Evolutionary conservation across 768 basidiomycete species (phyloP).

Genomic region (Mycena amicta): DNA sequence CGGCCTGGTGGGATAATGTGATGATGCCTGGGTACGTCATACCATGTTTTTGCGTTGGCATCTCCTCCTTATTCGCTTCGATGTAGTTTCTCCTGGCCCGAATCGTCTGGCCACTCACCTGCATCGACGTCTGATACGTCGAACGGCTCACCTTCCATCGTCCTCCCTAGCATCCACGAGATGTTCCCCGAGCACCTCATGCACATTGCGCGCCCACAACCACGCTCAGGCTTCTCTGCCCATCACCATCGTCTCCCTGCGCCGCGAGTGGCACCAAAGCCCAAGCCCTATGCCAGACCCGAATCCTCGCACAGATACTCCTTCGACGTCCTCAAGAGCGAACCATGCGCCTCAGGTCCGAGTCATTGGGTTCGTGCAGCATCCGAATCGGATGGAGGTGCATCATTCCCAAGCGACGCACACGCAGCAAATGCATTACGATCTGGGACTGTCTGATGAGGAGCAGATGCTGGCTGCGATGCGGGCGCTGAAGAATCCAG

Average conservation of each 20-base stretch:
- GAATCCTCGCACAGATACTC: no score
- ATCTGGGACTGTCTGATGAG: constrained; percentile 47
- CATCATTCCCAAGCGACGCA: constrained; percentile 20
- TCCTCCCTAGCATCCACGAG: constrained; percentile 6
- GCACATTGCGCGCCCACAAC: background rate
- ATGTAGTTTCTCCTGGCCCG: constrained; percentile 35
- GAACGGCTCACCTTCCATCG: constrained; percentile 14
- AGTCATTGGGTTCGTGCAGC: constrained; percentile 9
- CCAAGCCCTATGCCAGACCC: no score
- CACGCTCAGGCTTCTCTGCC: no score
- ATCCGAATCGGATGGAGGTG: background rate
- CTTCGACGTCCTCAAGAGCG: constrained; percentile 2
- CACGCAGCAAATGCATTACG: constrained; percentile 42
- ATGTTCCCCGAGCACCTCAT: constrained; percentile 7
- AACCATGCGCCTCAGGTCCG: constrained; percentile 15
- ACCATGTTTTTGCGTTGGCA: constrained; percentile 18
- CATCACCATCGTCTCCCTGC: no score
- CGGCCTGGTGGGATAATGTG: constrained; percentile 75
- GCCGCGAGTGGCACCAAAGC: no score
- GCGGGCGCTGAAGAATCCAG: constrained; percentile 70
- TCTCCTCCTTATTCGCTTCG: background rate
- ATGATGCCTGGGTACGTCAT: constrained; percentile 77
- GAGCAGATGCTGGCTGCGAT: constrained; percentile 70
- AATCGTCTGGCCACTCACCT: constrained; percentile 29
- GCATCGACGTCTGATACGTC: constrained; percentile 7